Conservation (phyloP, 805 yeast genomes). For the Pichia exigua region DNA sequence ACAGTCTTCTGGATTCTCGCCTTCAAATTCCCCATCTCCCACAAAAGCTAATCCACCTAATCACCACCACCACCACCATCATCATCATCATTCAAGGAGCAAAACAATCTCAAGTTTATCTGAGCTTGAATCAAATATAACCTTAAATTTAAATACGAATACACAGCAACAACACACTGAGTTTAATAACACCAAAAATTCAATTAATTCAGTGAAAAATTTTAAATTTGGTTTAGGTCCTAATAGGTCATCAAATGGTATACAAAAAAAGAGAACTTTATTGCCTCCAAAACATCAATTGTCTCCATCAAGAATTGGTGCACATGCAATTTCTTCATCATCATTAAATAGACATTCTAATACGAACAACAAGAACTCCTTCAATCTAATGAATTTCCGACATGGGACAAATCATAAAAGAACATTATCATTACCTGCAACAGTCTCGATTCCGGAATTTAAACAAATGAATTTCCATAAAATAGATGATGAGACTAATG, state of each 20-base stretch:
- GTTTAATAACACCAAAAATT: neutral
- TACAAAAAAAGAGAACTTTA: constrained; percentile 6
- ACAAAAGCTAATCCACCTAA: neutral
- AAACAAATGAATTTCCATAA: constrained; percentile 22
- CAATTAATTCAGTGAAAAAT: constrained; percentile 17
- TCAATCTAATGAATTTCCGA: constrained; percentile 16
- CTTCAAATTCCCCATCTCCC: constrained; percentile 11
- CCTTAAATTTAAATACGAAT: neutral
- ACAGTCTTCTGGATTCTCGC: constrained; percentile 2
- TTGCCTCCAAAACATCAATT: constrained; percentile 31
- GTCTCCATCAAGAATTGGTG: constrained; percentile 69
- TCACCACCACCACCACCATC: constrained; percentile 9
- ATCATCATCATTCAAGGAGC: constrained; percentile 9
- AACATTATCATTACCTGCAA: constrained; percentile 34
- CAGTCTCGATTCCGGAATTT: constrained; percentile 28
- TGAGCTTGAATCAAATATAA: constrained; percentile 4
- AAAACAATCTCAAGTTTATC: constrained; percentile 11
- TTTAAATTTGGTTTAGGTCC: constrained; percentile 27
- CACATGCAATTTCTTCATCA: constrained; percentile 55
- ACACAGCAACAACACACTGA: neutral
- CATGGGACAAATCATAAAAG: constrained; percentile 30
- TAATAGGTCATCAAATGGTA: neutral
- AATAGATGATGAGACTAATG: constrained; percentile 11
- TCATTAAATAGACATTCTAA: constrained; percentile 18
- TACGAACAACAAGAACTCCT: constrained; percentile 16